Base-by-base conservation (phyloP, 768 basidiomycete genomes). In the Tephrocybe rancida region DNA sequence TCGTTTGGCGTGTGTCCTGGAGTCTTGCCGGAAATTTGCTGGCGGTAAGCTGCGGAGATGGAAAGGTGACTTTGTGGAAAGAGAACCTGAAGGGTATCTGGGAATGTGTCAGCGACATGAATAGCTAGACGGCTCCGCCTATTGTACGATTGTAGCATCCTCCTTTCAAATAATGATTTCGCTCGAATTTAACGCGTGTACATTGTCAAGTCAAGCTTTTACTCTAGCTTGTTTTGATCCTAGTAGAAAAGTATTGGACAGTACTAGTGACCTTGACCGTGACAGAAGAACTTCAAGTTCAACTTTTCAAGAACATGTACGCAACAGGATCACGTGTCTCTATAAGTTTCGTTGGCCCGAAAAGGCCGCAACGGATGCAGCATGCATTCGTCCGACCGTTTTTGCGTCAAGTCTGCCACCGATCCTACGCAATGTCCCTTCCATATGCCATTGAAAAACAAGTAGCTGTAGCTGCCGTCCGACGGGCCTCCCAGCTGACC, bases 1-100 rank as follows among this genome's bases (percentile, higher is more conserved):
- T 95, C 4, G 95, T 98, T 22, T 99, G 96, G 97, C 84, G 95
- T n/a, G 94, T 98, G 29, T 93, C 91, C 41, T 99, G 97, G 97
- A 95, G 92, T 59, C 81, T 98, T 22, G 92, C 95, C 1, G 96
- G 96, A 16, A 98, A 98, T 66, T 82, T 99, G 47, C 79, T 99
- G 42, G 95, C 95, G 0, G 97, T 98, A 39, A 94, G 92, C 68
- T 96, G 94, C 70, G 95, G 95, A 9, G 97, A 99, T 66, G 96
- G 97, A 11, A 98, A 97, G 72, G 96, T 99, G 19, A 94, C 91
- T 7, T 75, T 98, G 45, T 99, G 97, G 96, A 99, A 99, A 72
- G 97, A 99, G 75, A 95, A 92, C 67, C 72, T 97, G 64, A 90
- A 90, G 64, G 92, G 92, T n/a, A 76, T 80, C 18, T 99, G 95